Percentiles rank a stretch among this genome's conserved stretches.
Conservation (phyloP, 768 basidiomycete species). For the Naganishia vishniacii region DNA sequence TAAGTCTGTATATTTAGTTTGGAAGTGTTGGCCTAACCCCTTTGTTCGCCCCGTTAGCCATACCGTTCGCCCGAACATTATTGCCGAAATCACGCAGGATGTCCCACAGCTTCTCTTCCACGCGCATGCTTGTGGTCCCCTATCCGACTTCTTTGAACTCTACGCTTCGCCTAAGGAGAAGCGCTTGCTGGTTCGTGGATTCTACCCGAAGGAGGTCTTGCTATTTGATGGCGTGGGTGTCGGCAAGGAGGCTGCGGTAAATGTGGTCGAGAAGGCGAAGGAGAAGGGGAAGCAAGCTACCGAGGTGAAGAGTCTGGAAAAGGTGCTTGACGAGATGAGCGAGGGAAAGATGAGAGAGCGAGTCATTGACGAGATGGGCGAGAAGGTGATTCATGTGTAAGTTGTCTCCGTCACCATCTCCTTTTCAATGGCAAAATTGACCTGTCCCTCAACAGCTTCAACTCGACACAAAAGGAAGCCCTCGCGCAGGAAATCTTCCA, state of each 20-base stretch:
- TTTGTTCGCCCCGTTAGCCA: slow-evolving; percentile 53
- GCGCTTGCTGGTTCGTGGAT: slow-evolving; percentile 70
- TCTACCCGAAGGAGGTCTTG: slow-evolving; percentile 81
- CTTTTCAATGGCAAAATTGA: not conserved
- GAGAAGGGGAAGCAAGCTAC: slow-evolving; percentile 43
- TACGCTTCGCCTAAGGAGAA: slow-evolving; percentile 81
- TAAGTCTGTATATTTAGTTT: not conserved
- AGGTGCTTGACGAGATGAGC: slow-evolving; percentile 61
- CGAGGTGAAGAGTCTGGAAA: slow-evolving; percentile 54
- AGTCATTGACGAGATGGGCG: slow-evolving; percentile 64
- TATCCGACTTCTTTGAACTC: slow-evolving; percentile 83
- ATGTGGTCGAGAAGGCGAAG: slow-evolving; percentile 52
- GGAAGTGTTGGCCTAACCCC: not conserved
- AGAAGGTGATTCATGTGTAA: slow-evolving; percentile 69
- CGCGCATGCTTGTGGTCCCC: slow-evolving; percentile 71
- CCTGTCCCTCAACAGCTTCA: slow-evolving; percentile 59
- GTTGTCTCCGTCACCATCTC: slow-evolving; percentile 35
- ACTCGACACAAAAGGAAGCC: slow-evolving; percentile 85
- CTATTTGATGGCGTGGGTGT: slow-evolving; percentile 58
- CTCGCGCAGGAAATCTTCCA: slow-evolving; percentile 83
- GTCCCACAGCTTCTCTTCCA: slow-evolving; percentile 75
- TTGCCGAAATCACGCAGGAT: slow-evolving; percentile 69
- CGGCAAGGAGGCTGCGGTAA: slow-evolving; percentile 51
- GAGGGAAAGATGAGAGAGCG: slow-evolving; percentile 60
- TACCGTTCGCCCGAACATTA: slow-evolving; percentile 65